Base-by-base conservation (phyloP, 2,329 filamentous ascomycete genomes). In the Scedosporium minutisporum region DNA sequence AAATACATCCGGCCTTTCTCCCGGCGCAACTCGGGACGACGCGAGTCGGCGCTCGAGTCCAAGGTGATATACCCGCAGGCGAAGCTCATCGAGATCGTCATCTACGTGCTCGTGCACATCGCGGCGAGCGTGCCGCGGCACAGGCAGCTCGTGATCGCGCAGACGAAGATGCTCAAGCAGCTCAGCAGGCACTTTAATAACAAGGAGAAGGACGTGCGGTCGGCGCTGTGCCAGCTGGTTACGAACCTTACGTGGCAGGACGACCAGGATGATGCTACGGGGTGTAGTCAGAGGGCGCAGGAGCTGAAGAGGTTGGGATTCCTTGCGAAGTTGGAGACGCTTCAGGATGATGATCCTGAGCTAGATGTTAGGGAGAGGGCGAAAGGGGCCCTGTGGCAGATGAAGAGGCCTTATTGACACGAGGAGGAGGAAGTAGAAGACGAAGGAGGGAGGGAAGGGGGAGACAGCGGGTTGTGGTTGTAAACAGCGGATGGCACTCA, bases 231-330 rank as follows among this genome's bases (percentile, higher is more conserved):
- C 66, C 93, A 93, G 82, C 80, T 96, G 53, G 82, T 96, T 55
- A 89, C 87, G 71, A 97, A 97, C 71, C 81, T 99, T 53, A 89
- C 90, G 0, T 96, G 88, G 80, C 82, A 87, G 65, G 93, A 97
- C 65, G 88, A 93, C 68, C 41, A 23, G 27, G 80, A 75, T 33
- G 92, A 96, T 67, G 77, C 80, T 21, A 77, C 80, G 23, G 84
- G 83, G 9, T 90, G 88, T 65, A 78, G 82, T 33, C 82, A 87
- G 68, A 82, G 95, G 61, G 88, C 87, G 0, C 72, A 76, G 12
- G 87, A 89, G 70, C 78, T 99, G 55, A 83, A 85, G 71, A 83
- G 83, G 61, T 74, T 95, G 27, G 91, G 91, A 0, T 88, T 93
- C 66, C 77, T 88, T 61, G 79, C 82, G 38, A 87, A 85, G 67